Evolutionary conservation across 1,139 yeast species (phyloP).

Genomic region (Pichia norvegensis): DNA sequence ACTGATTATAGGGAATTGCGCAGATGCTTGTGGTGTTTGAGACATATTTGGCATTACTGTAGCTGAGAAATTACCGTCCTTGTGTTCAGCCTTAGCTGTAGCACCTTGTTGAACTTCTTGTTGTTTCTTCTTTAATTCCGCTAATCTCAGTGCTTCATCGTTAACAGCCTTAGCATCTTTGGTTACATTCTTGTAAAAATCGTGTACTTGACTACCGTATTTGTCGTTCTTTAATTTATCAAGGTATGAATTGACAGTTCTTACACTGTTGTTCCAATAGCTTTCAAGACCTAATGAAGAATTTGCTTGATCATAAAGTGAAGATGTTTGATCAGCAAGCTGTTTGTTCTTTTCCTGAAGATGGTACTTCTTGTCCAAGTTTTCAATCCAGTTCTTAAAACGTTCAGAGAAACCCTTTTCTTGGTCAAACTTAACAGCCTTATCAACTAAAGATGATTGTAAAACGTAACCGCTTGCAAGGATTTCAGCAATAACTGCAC

Average conservation of each 20-base stretch:
- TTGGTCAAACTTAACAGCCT: slow-evolving; percentile 55
- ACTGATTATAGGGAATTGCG: slow-evolving; percentile 13
- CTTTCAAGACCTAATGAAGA: slow-evolving; percentile 33
- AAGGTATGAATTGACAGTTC: slow-evolving; percentile 39
- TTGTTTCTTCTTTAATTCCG: slow-evolving; percentile 38
- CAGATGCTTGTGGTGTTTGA: slow-evolving; percentile 16
- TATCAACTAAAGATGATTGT: slow-evolving; percentile 53
- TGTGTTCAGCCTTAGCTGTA: background rate
- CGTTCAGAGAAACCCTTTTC: slow-evolving; percentile 53
- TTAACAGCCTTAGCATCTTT: slow-evolving; percentile 59
- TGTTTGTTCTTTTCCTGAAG: slow-evolving; percentile 43
- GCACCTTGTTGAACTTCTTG: slow-evolving; percentile 20
- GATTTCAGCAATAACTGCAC: slow-evolving; percentile 69
- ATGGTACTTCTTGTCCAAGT: slow-evolving; percentile 54
- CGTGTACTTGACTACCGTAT: slow-evolving; percentile 44
- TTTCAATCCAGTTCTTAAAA: slow-evolving; percentile 48
- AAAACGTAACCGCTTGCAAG: slow-evolving; percentile 64
- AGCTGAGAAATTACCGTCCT: slow-evolving; percentile 7
- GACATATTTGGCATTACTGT: slow-evolving; percentile 18
- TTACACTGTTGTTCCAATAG: slow-evolving; percentile 29
- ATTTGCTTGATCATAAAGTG: slow-evolving; percentile 28
- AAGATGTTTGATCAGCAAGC: slow-evolving; percentile 21
- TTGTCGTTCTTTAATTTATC: slow-evolving; percentile 34
- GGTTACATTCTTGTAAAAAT: slow-evolving; percentile 45
- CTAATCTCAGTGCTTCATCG: slow-evolving; percentile 63